Conservation (phyloP, 148 eudicot species). For the Fagopyrum esculentum region DNA sequence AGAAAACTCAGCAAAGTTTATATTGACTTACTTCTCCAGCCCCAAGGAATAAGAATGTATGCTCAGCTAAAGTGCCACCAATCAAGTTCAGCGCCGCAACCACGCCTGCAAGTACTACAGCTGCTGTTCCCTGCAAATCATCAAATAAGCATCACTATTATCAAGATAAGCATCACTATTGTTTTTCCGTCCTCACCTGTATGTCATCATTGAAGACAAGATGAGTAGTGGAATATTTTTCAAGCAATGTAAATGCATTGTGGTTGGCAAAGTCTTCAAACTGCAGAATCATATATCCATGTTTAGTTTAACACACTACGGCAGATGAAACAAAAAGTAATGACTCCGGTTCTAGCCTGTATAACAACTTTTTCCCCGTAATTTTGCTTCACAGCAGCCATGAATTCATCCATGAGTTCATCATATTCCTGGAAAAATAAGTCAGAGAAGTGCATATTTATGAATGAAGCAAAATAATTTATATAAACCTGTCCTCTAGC, state of each 20-base stretch:
- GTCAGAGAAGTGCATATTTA: neutral
- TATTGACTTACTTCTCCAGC: constrained; percentile 68
- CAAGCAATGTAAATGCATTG: constrained; percentile 88
- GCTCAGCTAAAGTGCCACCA: constrained; percentile 80
- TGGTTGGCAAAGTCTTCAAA: constrained; percentile 98
- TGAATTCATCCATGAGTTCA: constrained; percentile 76
- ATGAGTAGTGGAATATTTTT: constrained; percentile 71
- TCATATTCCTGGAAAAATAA: constrained; percentile 59
- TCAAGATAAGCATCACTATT: neutral
- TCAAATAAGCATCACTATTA: neutral
- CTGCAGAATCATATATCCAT: constrained; percentile 23
- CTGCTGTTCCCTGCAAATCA: constrained; percentile 71
- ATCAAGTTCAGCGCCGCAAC: constrained; percentile 72
- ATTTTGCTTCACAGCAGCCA: constrained; percentile 87
- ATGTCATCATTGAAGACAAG: constrained; percentile 95
- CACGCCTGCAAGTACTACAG: constrained; percentile 85
- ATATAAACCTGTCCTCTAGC: constrained; percentile 73
- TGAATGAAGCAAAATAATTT: neutral
- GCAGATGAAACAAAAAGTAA: neutral
- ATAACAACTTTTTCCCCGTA: constrained; percentile 93
- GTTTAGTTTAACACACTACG: neutral
- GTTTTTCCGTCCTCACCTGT: constrained; percentile 40
- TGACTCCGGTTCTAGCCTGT: constrained; percentile 37
- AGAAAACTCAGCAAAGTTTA: too few relatives aligned
- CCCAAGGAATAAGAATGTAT: constrained; percentile 81